Evolutionary conservation across 1,284 basidiomycete genomes (phyloP), one percentile per base, ranked within the genome.

Genomic region (Pisolithus thermaeus): DNA sequence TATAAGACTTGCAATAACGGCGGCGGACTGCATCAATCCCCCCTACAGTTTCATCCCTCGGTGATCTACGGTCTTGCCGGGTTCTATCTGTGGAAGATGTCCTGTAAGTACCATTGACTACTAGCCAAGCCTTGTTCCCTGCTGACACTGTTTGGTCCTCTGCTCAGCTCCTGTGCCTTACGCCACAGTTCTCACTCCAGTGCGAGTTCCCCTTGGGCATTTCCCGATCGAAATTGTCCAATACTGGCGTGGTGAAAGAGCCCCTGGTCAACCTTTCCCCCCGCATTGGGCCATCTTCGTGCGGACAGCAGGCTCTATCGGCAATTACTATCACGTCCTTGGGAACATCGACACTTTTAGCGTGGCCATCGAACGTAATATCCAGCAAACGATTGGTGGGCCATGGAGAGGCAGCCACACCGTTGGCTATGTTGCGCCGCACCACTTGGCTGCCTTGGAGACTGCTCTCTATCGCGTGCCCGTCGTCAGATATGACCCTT

Each of bases 211-310:
- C 0, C 11, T 52, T 0, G 55, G 57, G 2, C 55, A 45, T 42
- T 58, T 59, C 53, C 52, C 65, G 4, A 52, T 69, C 53, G 61
- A 65, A 11, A 50, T 68, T 30, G 54, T 50, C 47, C 67, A 69
- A 25, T 69, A 68, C 50, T 68, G 57, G 61, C 65, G 54, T 18
- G 46, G 27, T 27, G 52, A 59, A 38, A 18, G 44, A 44, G 51
- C 28, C 3, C 51, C 40, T 11, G 52, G 52, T 0, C 52, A 46
- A 0, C 53, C 54, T 27, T 28, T 18, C 12, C 60, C 60, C 2
- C 55, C 64, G 1, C 66, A 66, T 45, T 65, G 63, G 63, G 59
- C 63, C 23, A 54, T 65, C 48, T 63, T 67, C 12, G 49, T 68
- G 11, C 63, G 54, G 8, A 67, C 59, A 7, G 38, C 49, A 2